Evolutionary conservation across 2,329 filamentous ascomycete genomes (phyloP).

Genomic region (Penicillium sp.): DNA sequence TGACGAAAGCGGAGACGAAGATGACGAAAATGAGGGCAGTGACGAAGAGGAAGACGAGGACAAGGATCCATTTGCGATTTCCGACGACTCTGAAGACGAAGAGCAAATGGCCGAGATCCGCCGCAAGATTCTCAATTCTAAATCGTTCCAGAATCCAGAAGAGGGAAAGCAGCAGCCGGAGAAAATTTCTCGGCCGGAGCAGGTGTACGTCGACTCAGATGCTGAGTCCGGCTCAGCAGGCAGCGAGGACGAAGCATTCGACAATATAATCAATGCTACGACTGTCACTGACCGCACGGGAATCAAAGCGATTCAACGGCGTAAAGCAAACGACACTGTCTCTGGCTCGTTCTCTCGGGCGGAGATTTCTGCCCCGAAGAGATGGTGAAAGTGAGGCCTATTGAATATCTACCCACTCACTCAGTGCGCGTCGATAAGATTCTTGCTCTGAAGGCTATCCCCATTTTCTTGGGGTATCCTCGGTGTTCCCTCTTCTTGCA

Average conservation of each 20-base stretch:
- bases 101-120: constrained; percentile 91
- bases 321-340: constrained; percentile 49
- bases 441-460: background rate
- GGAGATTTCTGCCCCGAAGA: constrained; percentile 49
- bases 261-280: constrained; percentile 88
- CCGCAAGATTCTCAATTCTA: constrained; percentile 84
- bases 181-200: constrained; percentile 60
- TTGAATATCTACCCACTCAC: background rate
- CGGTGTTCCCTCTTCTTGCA: background rate
- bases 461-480: background rate
- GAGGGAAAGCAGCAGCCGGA: constrained; percentile 55
- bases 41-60: constrained; percentile 47
- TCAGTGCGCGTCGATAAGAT: too few species aligned
- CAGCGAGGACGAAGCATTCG: constrained; percentile 71
- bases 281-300: constrained; percentile 85
- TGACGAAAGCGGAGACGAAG: constrained; percentile 47
- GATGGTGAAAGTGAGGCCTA: constrained; percentile 33
- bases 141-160: constrained; percentile 68
- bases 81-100: constrained; percentile 77
- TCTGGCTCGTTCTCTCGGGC: constrained; percentile 51
- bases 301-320: constrained; percentile 60
- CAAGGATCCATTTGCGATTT: constrained; percentile 70
- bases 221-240: constrained; percentile 68
- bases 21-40: constrained; percentile 45
- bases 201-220: constrained; percentile 58